Conservation (phyloP, 768 basidiomycete species). For the Mycena rosella region DNA sequence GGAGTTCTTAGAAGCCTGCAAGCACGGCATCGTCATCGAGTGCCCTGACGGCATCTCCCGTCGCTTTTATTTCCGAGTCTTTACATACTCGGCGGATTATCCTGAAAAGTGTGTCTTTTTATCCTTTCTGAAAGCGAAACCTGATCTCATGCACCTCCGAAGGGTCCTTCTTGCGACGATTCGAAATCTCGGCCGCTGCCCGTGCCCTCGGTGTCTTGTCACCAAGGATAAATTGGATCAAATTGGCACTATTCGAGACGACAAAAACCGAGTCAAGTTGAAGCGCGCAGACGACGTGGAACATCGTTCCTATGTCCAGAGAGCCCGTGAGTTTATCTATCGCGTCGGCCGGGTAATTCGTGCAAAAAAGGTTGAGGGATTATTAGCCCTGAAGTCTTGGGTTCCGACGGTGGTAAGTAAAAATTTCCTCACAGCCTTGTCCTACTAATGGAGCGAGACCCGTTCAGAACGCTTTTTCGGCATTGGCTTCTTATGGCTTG, state of each 20-base stretch:
- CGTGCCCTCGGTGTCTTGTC: conserved; percentile 54
- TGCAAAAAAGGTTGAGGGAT: conserved; percentile 25
- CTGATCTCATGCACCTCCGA: conserved; percentile 52
- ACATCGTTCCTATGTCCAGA: background rate
- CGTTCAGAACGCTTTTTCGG: conserved; percentile 13
- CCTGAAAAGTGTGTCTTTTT: too few species aligned
- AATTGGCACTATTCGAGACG: conserved; percentile 43
- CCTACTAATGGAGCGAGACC: too few species aligned
- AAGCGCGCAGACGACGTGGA: conserved; percentile 22
- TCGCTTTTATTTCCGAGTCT: too few species aligned
- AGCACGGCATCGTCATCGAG: conserved; percentile 46
- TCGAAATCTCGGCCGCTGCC: conserved; percentile 46
- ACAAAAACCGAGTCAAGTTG: conserved; percentile 25
- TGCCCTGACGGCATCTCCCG: too few species aligned
- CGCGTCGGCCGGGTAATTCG: background rate
- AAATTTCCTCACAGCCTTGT: too few species aligned
- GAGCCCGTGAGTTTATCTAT: conserved; percentile 20
- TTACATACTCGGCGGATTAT: too few species aligned
- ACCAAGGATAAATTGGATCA: conserved; percentile 41
- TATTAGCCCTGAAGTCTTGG: conserved; percentile 21
- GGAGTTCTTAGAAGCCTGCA: conserved; percentile 43
- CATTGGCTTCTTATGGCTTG: conserved; percentile 3
- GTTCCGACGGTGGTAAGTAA: conserved; percentile 34
- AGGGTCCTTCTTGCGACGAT: conserved; percentile 54
- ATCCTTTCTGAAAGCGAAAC: conserved; percentile 45